Percentiles rank a stretch among this genome's conserved stretches.
These are phyloP conservation scores for Macrocybe gigantea DNA, from an alignment of 768 basidiomycete genomes.

Conservation along the genomic window DNA sequence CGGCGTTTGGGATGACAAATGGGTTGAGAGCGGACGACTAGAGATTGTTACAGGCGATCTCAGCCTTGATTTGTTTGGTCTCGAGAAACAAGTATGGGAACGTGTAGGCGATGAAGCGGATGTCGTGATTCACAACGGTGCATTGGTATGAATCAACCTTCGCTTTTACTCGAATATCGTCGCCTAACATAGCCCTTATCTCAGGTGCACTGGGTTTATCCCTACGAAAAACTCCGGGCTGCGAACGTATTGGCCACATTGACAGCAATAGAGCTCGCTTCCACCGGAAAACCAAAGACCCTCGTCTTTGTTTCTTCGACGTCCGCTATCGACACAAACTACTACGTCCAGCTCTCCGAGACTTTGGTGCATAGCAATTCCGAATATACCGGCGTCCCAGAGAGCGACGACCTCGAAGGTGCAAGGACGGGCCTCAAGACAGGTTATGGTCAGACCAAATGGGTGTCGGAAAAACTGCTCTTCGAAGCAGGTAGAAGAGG, in stretches of 20 bases:
- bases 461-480: conserved; percentile 95
- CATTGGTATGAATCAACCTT: conserved; percentile 56
- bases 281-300: conserved; percentile 65
- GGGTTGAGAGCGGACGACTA: conserved; percentile 62
- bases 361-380: conserved; percentile 37
- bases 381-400: conserved; percentile 66
- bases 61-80: conserved; percentile 66
- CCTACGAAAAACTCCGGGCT: conserved; percentile 86
- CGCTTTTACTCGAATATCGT: background rate
- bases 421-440: conserved; percentile 71
- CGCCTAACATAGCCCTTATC: too few relatives aligned
- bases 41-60: conserved; percentile 87
- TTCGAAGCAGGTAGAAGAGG: conserved; percentile 89
- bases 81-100: conserved; percentile 59
- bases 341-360: conserved; percentile 87
- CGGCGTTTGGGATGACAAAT: conserved; percentile 83
- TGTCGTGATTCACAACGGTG: conserved; percentile 90
- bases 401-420: conserved; percentile 85
- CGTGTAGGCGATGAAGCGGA: conserved; percentile 69
- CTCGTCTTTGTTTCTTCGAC: conserved; percentile 94
- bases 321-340: conserved; percentile 86
- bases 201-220: conserved; percentile 98
- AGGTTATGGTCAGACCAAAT: conserved; percentile 97
- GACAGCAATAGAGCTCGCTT: conserved; percentile 75
- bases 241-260: conserved; percentile 93